Base-by-base conservation (phyloP, 2,329 filamentous ascomycete genomes). In the Clarireedia monteithiana region DNA sequence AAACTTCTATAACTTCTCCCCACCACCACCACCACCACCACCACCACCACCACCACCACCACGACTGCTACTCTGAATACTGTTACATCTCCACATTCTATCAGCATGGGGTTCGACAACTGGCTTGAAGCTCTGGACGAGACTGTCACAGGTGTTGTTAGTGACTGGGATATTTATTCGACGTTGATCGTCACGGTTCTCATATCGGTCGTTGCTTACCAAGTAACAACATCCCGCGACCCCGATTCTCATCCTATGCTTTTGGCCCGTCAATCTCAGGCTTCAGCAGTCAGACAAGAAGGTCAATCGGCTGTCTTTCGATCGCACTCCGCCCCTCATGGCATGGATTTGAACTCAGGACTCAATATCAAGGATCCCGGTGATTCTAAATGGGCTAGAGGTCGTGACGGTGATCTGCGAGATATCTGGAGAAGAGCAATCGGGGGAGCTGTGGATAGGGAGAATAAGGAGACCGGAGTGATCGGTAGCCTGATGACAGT, bases 221-320 rank as follows among this genome's bases (percentile, higher is more conserved):
- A 85, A 46, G 73, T 95, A 61, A 75, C 88, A 65, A 83, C 83
- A 59, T 80, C 82, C 50, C 81, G 83, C 58, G 92, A 96, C 53
- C 88, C 94, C 5, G 94, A 99, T 74, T 87, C 88, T 5, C 94
- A 97, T 71, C 92, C 94, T 36, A 85, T 96, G 71, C 81, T 97
- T 48, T 84, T 99, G 27, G 88, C 89, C 55, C 83, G 92, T 53
- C 94, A 97, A 76, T 83, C 90, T 2, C 79, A 85, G 61, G 80
- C 87, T 50, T 88, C 89, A 7, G 82, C 85, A 12, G 87, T 97
- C 53, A 82, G 94, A 64, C 84, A 92, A 64, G 82, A 88, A 57
- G 87, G 89, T 63, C 88, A 97, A 72, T 95, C 90, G 42, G 85
- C 94, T 48, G 75, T 90, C 59, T 95, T 92, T 72, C 81, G 94